A percentile compares a stretch with the other conserved stretches of the same genome.
These are phyloP conservation scores for Moesziomyces aphidis DNA, from an alignment of 1,284 basidiomycete genomes.

Conservation along the genomic window DNA sequence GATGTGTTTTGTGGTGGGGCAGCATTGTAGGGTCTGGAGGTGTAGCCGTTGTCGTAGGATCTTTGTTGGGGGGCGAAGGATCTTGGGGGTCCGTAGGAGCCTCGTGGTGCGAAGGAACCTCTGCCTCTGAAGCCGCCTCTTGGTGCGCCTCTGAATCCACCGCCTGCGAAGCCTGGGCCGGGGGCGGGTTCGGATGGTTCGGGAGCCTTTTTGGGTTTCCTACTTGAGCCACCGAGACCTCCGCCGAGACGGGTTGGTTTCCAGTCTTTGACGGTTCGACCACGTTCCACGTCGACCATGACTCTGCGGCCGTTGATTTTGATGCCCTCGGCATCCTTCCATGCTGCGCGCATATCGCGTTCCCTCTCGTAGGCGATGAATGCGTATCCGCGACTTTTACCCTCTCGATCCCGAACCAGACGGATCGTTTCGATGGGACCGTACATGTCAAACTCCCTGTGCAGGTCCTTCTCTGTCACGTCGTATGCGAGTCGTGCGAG, in stretches of 20 bases:
- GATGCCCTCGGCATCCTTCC: constrained; percentile 98
- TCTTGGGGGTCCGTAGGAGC: constrained; percentile 9
- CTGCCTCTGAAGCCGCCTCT: constrained; percentile 56
- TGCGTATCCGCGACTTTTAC: constrained; percentile 89
- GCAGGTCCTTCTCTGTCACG: constrained; percentile 88
- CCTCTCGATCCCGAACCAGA: constrained; percentile 85
- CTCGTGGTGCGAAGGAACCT: constrained; percentile 1
- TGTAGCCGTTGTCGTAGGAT: constrained; percentile 14
- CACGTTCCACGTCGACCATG: constrained; percentile 96
- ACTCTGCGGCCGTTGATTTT: constrained; percentile 94
- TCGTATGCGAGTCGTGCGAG: constrained; percentile 89
- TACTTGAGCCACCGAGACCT: constrained; percentile 88
- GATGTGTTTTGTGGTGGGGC: background rate
- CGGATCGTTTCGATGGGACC: constrained; percentile 92
- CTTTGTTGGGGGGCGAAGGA: constrained; percentile 12
- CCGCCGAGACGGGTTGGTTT: constrained; percentile 94
- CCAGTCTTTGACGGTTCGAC: constrained; percentile 97
- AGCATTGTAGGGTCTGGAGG: background rate
- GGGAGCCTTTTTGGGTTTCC: constrained; percentile 57
- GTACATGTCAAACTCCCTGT: constrained; percentile 93
- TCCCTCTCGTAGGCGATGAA: constrained; percentile 98
- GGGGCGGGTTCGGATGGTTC: constrained; percentile 10
- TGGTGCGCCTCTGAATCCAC: constrained; percentile 69
- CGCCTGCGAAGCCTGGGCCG: constrained; percentile 63
- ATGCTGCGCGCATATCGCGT: constrained; percentile 95